Base-by-base conservation (phyloP, 2,329 filamentous ascomycete species). In the Emericellopsis atlantica region DNA sequence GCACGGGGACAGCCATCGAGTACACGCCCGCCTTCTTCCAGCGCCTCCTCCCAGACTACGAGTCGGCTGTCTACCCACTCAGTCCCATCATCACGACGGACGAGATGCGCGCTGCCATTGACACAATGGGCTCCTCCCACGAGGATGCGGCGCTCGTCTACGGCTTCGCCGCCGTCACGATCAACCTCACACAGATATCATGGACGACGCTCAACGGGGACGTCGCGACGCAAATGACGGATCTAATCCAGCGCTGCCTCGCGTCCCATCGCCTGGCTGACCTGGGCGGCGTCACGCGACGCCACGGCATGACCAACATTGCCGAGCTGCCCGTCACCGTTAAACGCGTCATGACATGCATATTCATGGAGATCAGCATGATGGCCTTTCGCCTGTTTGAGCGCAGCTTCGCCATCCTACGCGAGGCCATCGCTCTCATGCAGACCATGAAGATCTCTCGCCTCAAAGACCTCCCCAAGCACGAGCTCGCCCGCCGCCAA, bases 281-380 rank as follows among this genome's bases (percentile, higher is more conserved):
- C 6, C 33, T 51, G 8, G 49, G 44, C 15, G 37, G 29, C n/a
- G 60, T 41, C 16, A 10, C 15, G 10, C 37, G 10, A n/a, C 38
- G 51, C 43, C 57, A 50, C 47, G 54, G 56, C 39, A 49, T 55
- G 6, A 57, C 60, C 11, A 29, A 29, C 26, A 53, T 59, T 9
- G 59, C 62, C n/a, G 59, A 62, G n/a, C 56, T 61, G 4, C 56
- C 58, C 2, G 58, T 64, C 10, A 65, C 62, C 0, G 58, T 70
- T 26, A 61, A 65, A 43, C 59, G 65, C 32, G 61, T 68, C 12
- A 65, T 72, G 58, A 69, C 66, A n/a, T 67, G 62, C 32, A 56
- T 74, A 36, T 74, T 71, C 45, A 61, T 73, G 31, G 66, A 74
- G 47, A 73, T 72, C 44, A 67, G 62, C 48, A 59, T 68, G 32